Percentiles rank a stretch among this genome's conserved stretches.
phyloP scores from a whole-genome alignment of 2,329 filamentous ascomycete genomes.

The Thielaviopsis euricoi region DNA sequence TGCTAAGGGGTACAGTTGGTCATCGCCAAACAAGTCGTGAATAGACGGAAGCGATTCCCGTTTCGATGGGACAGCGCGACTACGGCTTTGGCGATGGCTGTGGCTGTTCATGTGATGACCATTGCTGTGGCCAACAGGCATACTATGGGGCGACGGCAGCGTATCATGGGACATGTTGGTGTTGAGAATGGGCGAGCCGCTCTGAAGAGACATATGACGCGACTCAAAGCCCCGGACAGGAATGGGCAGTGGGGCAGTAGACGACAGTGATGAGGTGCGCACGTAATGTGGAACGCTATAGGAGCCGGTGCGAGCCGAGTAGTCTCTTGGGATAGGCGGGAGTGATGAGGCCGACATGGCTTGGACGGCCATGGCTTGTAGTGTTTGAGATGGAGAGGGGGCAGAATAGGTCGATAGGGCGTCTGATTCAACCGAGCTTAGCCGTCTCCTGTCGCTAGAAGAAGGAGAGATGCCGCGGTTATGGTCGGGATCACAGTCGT shows the following conservation, averaged over 20 bases:
- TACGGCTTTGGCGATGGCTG: background rate
- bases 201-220: background rate
- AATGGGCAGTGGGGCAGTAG: constrained; percentile 1
- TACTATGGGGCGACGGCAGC: background rate
- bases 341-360: constrained; percentile 5
- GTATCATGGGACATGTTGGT: background rate
- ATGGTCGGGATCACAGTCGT: background rate
- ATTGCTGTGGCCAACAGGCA: background rate
- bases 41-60: constrained; percentile 2
- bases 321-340: background rate
- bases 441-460: background rate
- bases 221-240: background rate
- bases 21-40: constrained; percentile 4
- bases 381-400: background rate
- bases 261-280: constrained; percentile 2
- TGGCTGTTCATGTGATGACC: background rate
- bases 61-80: background rate
- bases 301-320: background rate
- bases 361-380: constrained; percentile 5
- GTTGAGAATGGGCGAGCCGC: background rate
- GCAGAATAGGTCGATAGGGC: background rate
- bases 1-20: background rate
- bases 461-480: background rate
- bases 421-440: constrained; percentile 6
- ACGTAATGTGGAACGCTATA: background rate